phyloP scores from a whole-genome alignment of 768 basidiomycete species.

The Lyophyllum shimeji region DNA sequence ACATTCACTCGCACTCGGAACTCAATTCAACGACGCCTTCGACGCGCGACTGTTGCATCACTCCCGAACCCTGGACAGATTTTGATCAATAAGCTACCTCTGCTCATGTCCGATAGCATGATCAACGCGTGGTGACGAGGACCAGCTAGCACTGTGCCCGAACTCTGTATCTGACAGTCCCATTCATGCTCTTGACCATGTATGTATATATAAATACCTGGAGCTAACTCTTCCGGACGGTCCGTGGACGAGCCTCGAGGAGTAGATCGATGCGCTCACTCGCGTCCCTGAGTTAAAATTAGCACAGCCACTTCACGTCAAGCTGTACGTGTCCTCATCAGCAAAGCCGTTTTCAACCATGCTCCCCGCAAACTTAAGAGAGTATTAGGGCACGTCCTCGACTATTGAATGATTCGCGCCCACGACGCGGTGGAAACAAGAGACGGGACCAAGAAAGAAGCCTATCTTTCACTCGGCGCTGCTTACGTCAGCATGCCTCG shows the following conservation, averaged over 20 bases:
- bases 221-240: too few relatives aligned
- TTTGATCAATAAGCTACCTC: too few relatives aligned
- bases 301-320: conserved; percentile 7
- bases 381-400: not conserved
- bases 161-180: too few relatives aligned
- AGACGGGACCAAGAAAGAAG: not conserved
- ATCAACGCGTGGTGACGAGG: too few relatives aligned
- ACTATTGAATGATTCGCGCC: not conserved
- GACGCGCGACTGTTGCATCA: not conserved
- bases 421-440: not conserved
- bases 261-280: too few relatives aligned
- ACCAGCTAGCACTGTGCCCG: too few relatives aligned
- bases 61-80: not conserved
- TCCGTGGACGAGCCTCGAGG: too few relatives aligned
- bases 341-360: not conserved
- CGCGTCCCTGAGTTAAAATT: not conserved
- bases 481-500: conserved; percentile 17
- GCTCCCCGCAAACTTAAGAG: not conserved
- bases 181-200: too few relatives aligned
- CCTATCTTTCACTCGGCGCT: not conserved
- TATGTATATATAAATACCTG: too few relatives aligned
- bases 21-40: too few relatives aligned
- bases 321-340: not conserved
- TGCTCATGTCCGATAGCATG: too few relatives aligned
- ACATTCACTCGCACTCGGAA: not conserved